Evolutionary conservation across 441 rosid genomes (phyloP).

Genomic region (Eruca vesicaria): DNA sequence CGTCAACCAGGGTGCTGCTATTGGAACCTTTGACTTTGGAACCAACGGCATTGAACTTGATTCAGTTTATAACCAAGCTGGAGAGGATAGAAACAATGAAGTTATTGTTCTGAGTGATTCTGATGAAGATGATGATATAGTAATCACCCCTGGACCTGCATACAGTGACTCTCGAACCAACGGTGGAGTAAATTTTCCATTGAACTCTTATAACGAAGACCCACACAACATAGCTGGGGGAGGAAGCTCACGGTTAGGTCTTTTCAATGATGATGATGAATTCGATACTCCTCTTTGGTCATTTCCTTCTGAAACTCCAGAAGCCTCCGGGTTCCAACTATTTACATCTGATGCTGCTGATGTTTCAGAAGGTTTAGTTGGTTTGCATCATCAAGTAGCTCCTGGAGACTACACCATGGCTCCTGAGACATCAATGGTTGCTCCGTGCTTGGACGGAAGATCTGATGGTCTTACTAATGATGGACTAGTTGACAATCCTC

Average conservation of each 20-base stretch:
- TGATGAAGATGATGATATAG: constrained; percentile 79
- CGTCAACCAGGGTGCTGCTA: constrained; percentile 90
- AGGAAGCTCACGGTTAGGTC: constrained; percentile 61
- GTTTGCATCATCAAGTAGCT: constrained; percentile 46
- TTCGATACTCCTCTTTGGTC: constrained; percentile 74
- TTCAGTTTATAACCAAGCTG: constrained; percentile 58
- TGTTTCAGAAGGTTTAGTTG: constrained; percentile 59
- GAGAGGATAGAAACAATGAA: constrained; percentile 58
- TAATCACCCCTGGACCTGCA: constrained; percentile 51
- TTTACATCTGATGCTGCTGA: constrained; percentile 65
- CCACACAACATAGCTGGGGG: constrained; percentile 55
- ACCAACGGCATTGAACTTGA: constrained; percentile 77
- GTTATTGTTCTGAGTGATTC: constrained; percentile 93
- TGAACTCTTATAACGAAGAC: constrained; percentile 63
- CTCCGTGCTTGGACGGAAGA: constrained; percentile 54
- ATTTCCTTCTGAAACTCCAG: constrained; percentile 65
- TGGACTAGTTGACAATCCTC: constrained; percentile 81
- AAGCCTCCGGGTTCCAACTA: constrained; percentile 73
- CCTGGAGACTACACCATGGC: constrained; percentile 52
- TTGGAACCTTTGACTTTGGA: constrained; percentile 62
- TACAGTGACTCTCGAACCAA: constrained; percentile 53
- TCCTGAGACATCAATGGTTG: constrained; percentile 60
- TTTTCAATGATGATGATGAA: constrained; percentile 67
- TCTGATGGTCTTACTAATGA: constrained; percentile 55
- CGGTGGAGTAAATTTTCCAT: constrained; percentile 58